Base-by-base conservation (phyloP, 176 grass and related monocot genomes). In the Oryza meridionalis region DNA sequence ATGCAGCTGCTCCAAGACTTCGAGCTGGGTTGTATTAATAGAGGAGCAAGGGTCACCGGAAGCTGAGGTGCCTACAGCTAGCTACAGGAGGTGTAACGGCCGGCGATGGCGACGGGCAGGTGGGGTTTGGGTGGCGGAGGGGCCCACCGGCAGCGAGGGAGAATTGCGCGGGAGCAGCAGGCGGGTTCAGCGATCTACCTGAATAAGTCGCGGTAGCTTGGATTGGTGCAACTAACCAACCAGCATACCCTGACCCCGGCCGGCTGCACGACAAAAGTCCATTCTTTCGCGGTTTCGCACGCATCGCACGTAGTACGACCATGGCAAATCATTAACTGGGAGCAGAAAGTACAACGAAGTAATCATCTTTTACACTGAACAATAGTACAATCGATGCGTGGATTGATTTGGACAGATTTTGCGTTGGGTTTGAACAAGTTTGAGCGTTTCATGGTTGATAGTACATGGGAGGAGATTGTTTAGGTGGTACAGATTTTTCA, bases 191-290 rank as follows among this genome's bases (percentile, higher is more conserved):
- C 76, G 76, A 88, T 85, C 85, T 72, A 80, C 86, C 86, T 16
- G 45, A 53, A 25, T 74, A 59, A 58, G 0, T 13, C 17, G 19
- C 24, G 65, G 81, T 81, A 88, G 90, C 84, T 92, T 79, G 61
- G 83, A 76, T 65, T 69, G 93, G 73, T 92, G 85, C 70, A 96
- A 86, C 93, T 1, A 96, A 83, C 84, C 12, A 0, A 46, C 25
- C 78, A 37, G 35, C 35, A 37, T 37, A 43, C 29, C 17, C 21
- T n/a, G 31, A 10, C 12, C 27, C 47, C 33, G 77, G 31, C n/a
- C 16, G 61, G 6, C 3, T 14, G 2, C n/a, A 14, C 42, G n/a
- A 45, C 38, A 71, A 7, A 58, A 58, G 65, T 63, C 12, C n/a
- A 25, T 37, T 16, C 12, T 15, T 27, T 64, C 7, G 42, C 21